Percentiles rank a stretch among this genome's conserved stretches.
Evolutionary conservation across 169 alveolate genomes (phyloP).

Genomic region (Plasmodium relictum): DNA sequence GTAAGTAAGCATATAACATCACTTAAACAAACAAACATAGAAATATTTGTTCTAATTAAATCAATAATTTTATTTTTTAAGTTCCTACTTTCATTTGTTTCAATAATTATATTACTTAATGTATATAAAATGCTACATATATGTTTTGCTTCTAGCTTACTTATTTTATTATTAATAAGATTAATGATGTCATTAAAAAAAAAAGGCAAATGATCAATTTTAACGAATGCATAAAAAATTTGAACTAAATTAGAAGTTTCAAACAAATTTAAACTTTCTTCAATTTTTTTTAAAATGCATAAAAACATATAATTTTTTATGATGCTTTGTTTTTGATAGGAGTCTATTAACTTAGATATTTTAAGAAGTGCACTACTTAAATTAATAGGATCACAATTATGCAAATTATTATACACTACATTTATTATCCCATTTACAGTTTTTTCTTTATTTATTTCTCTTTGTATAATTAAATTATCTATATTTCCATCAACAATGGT

Average conservation of each 20-base stretch:
- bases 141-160: constrained; percentile 37
- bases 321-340: constrained; percentile 51
- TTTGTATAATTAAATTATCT: constrained; percentile 62
- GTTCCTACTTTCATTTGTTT: constrained; percentile 70
- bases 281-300: constrained; percentile 35
- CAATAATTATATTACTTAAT: constrained; percentile 49
- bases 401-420: constrained; percentile 52
- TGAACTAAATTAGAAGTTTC: constrained; percentile 54
- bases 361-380: constrained; percentile 60
- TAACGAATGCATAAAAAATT: constrained; percentile 58
- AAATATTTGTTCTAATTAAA: constrained; percentile 12
- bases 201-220: constrained; percentile 43
- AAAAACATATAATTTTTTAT: constrained; percentile 64
- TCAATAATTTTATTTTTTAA: constrained; percentile 62
- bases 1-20: constrained; percentile 64
- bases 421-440: constrained; percentile 44
- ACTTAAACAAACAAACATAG: constrained; percentile 18
- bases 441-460: constrained; percentile 70
- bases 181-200: constrained; percentile 55
- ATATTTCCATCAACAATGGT: constrained; percentile 71
- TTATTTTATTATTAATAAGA: constrained; percentile 29
- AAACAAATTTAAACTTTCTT: constrained; percentile 22
- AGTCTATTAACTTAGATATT: constrained; percentile 60
- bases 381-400: constrained; percentile 55
- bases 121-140: constrained; percentile 61